phyloP scores from a whole-genome alignment of 371 early-diverging fungal species.

The Syncephalastrum racemosum region DNA sequence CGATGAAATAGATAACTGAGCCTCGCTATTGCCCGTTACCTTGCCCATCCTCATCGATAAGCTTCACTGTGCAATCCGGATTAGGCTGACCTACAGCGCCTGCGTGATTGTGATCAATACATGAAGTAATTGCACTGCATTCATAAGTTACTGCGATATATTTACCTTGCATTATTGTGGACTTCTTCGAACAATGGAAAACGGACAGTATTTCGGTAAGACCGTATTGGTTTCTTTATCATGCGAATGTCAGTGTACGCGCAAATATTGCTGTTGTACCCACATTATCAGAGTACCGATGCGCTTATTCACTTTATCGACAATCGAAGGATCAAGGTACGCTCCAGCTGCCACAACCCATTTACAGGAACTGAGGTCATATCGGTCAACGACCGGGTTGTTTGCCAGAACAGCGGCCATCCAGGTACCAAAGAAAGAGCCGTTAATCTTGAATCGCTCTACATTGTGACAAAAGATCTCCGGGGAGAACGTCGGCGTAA shows the following conservation, averaged over 20 bases:
- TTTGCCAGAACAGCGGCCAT: conserved; percentile 44
- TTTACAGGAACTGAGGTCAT: conserved; percentile 54
- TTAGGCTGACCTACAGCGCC: conserved; percentile 50
- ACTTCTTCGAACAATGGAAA: no score
- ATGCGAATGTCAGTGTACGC: no score
- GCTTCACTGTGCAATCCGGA: conserved; percentile 12
- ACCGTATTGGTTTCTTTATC: no score
- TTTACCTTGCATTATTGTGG: no score
- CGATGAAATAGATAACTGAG: conserved; percentile 2
- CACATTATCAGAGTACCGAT: conserved; percentile 19
- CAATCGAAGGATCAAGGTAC: conserved; percentile 65
- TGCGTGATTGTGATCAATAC: no score
- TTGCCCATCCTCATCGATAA: conserved; percentile 2
- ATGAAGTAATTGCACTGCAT: no score
- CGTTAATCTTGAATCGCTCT: no score
- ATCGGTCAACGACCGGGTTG: conserved; percentile 57
- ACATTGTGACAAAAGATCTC: no score
- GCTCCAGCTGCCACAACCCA: conserved; percentile 68
- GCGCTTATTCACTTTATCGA: conserved; percentile 35
- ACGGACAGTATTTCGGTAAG: no score
- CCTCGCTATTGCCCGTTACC: conserved; percentile 2
- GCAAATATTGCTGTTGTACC: no score
- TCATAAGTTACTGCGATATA: no score
- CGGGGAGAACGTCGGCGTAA: no score
- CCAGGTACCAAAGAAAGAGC: not conserved